A percentile compares a stretch with the other conserved stretches of the same genome.
phyloP scores from a whole-genome alignment of 495 filamentous ascomycete species.

The Tuber melanosporum region DNA sequence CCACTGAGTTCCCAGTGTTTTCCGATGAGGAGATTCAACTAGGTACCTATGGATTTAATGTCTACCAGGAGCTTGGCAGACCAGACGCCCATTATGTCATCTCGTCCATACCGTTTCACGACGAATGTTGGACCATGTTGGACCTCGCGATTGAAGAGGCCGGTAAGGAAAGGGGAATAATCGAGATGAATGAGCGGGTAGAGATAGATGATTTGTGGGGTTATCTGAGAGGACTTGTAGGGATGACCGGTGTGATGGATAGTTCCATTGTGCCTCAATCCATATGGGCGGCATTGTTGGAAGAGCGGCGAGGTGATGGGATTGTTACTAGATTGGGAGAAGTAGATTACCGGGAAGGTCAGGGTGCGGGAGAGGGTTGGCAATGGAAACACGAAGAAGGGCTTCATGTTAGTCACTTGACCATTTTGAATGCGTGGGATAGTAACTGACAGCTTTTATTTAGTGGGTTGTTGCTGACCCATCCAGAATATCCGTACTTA shows the following conservation, averaged over 20 bases:
- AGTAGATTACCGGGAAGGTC: constrained; percentile 43
- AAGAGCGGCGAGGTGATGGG: constrained; percentile 25
- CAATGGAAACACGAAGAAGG: constrained; percentile 43
- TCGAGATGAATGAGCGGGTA: constrained; percentile 28
- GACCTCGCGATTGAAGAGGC: constrained; percentile 41
- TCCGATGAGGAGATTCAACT: constrained; percentile 29
- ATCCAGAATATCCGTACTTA: constrained; percentile 36
- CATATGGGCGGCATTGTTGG: constrained; percentile 17
- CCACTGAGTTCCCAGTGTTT: constrained; percentile 34
- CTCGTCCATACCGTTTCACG: constrained; percentile 43
- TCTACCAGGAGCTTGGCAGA: constrained; percentile 42
- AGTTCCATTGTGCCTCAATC: constrained; percentile 27
- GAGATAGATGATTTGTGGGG: constrained; percentile 36
- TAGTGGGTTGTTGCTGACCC: constrained; percentile 42
- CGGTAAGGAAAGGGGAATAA: constrained; percentile 34
- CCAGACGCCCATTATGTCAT: constrained; percentile 34
- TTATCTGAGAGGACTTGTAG: constrained; percentile 40
- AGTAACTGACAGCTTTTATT: background rate
- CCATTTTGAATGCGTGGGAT: background rate
- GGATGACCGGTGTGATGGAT: constrained; percentile 26
- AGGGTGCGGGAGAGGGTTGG: constrained; percentile 41
- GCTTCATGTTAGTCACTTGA: constrained; percentile 39
- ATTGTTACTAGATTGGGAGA: constrained; percentile 40
- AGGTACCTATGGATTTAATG: constrained; percentile 38
- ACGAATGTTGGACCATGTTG: constrained; percentile 43